Conservation (phyloP, 2,329 filamentous ascomycete genomes). For the Pseudocercospora musae region DNA sequence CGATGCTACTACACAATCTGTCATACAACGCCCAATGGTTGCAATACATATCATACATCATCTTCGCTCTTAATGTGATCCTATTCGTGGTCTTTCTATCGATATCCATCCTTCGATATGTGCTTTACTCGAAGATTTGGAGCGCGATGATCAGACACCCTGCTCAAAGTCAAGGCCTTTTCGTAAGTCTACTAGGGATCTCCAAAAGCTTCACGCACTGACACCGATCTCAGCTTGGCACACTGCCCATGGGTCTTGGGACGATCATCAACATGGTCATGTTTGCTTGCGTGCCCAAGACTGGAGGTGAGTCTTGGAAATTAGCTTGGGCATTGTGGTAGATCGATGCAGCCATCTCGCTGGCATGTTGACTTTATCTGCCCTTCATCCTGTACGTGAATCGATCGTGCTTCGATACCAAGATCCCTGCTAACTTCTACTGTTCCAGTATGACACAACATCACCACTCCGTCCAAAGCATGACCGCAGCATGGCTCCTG, state of each 20-base stretch:
- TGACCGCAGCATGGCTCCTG: constrained; percentile 64
- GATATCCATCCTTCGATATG: constrained; percentile 60
- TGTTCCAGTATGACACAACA: constrained; percentile 24
- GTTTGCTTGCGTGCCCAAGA: constrained; percentile 29
- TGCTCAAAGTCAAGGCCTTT: constrained; percentile 65
- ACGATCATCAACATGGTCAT: constrained; percentile 33
- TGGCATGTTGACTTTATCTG: constrained; percentile 38
- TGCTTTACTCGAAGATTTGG: constrained; percentile 65
- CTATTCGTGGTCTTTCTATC: constrained; percentile 54
- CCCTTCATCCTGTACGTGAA: constrained; percentile 2
- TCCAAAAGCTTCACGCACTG: not conserved
- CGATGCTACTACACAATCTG: constrained; percentile 60
- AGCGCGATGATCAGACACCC: constrained; percentile 63
- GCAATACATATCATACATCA: constrained; percentile 57
- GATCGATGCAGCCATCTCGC: constrained; percentile 45
- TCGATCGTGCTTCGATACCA: not conserved
- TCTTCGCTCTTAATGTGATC: constrained; percentile 60
- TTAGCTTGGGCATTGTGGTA: constrained; percentile 52
- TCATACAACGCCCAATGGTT: constrained; percentile 60
- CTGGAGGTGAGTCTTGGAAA: constrained; percentile 44
- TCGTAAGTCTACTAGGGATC: constrained; percentile 32
- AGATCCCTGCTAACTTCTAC: not conserved
- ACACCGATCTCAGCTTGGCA: constrained; percentile 42
- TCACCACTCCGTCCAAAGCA: constrained; percentile 47
- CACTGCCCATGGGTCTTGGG: constrained; percentile 33